phyloP scores from a whole-genome alignment of 2,329 filamentous ascomycete species.

The Scolecobasidium constrictum region DNA sequence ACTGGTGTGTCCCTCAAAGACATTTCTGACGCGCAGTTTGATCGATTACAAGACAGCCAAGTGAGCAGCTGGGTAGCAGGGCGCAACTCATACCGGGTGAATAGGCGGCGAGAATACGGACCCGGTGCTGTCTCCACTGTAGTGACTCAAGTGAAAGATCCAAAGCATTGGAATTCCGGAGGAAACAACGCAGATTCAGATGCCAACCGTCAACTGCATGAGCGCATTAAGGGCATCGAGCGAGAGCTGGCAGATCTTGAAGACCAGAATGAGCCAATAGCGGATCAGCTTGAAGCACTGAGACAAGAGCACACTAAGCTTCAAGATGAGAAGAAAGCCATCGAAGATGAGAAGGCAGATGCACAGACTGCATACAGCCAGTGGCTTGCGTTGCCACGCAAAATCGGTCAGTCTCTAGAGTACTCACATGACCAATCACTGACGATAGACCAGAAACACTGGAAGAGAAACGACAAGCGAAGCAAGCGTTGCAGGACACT shows the following conservation, averaged over 20 bases:
- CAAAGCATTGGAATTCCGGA: constrained; percentile 65
- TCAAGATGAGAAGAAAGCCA: constrained; percentile 9
- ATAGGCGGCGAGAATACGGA: constrained; percentile 71
- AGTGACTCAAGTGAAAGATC: constrained; percentile 49
- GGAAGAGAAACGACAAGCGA: constrained; percentile 12
- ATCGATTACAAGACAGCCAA: constrained; percentile 47
- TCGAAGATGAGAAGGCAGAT: constrained; percentile 15
- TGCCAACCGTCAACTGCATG: constrained; percentile 38
- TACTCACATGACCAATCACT: not conserved
- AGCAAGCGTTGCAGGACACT: not conserved
- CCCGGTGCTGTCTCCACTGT: constrained; percentile 59
- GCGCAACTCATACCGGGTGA: constrained; percentile 51
- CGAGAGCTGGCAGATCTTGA: constrained; percentile 27
- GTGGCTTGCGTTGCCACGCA: constrained; percentile 6
- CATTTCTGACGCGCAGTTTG: constrained; percentile 56
- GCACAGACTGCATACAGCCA: constrained; percentile 20
- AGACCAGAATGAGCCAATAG: constrained; percentile 31
- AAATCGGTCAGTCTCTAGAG: constrained; percentile 3
- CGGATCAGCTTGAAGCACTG: constrained; percentile 16
- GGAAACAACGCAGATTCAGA: constrained; percentile 60
- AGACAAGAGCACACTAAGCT: constrained; percentile 18
- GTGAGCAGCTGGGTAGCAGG: constrained; percentile 63
- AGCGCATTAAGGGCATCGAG: constrained; percentile 34
- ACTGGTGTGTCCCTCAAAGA: constrained; percentile 55
- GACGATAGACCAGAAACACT: not conserved